Base-by-base conservation (phyloP, 2,329 filamentous ascomycete genomes). In the Dryadomyces sulphureus region DNA sequence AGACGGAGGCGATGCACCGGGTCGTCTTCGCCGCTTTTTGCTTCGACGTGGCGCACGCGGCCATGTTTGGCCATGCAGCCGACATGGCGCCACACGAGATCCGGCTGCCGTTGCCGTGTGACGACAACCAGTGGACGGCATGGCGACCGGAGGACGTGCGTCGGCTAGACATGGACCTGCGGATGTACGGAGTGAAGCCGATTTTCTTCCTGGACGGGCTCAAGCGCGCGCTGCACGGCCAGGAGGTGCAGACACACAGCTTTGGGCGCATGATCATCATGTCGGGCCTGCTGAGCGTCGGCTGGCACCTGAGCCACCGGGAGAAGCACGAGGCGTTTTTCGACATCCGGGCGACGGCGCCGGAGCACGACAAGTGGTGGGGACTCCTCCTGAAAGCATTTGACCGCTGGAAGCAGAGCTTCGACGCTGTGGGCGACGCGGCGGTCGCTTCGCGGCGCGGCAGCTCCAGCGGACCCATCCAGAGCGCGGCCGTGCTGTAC, bases 11-110 rank as follows among this genome's bases (percentile, higher is more conserved):
- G 0, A 94, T 89, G 52, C 77, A 87, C 49, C 73, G 88, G 45
- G 86, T 86, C 2, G 87, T 89, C 0, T 95, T 92, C 62, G 86
- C 80, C 0, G 87, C 88, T 0, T 94, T 94, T 59, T 83, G 94
- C 56, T 77, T 94, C 57, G 88, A 95, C 57, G 84, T 86, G 7
- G 81, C 85, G 1, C 88, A 95, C 59, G 87, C 87, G 1, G 88
- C 84, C 20, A 92, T 94, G 79, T 94, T 94, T 56, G 88, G 88
- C 0, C 88, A 94, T 59, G 79, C 81, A 0, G 86, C 86, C 0
- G 85, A 89, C 50, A 93, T 94, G 86, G 84, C 87, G 1, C 84
- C 87, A 1, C 85, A 94, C 56, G 88, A 94, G 61, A 84, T 95
- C 64, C 79, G 85, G 5, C 69, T 94, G 5, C 84, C 85, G 0